Percentiles rank a stretch among this genome's conserved stretches.
Conservation (phyloP, 768 basidiomycete genomes). For the Kwoniella sp. region DNA sequence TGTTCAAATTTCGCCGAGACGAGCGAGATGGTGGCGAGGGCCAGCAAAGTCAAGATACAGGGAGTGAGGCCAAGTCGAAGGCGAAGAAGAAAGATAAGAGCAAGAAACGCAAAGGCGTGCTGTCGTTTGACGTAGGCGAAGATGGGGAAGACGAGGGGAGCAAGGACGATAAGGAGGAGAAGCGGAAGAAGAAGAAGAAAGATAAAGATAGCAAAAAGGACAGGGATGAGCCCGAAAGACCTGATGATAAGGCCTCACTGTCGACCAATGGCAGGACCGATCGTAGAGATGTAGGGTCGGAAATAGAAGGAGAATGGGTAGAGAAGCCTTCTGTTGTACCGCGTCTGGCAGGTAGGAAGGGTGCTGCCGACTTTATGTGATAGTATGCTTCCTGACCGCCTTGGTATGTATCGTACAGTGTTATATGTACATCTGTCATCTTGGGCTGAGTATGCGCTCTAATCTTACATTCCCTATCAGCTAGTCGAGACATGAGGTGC, state of each 20-base stretch:
- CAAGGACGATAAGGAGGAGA: slow-evolving; percentile 59
- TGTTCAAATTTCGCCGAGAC: slow-evolving; percentile 64
- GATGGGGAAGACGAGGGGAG: slow-evolving; percentile 61
- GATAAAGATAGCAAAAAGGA: slow-evolving; percentile 57
- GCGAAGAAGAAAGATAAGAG: slow-evolving; percentile 61
- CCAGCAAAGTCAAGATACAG: slow-evolving; percentile 8
- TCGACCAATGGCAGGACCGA: neutral
- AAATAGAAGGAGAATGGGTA: slow-evolving; percentile 47
- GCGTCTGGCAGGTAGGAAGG: slow-evolving; percentile 63
- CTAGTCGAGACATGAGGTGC: too few species aligned
- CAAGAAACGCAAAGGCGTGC: slow-evolving; percentile 63
- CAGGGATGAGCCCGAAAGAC: neutral
- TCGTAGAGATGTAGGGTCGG: slow-evolving; percentile 6
- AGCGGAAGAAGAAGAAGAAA: slow-evolving; percentile 58
- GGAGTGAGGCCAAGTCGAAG: slow-evolving; percentile 50
- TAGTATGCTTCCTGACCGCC: too few species aligned
- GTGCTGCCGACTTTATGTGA: slow-evolving; percentile 76
- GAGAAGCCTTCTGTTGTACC: slow-evolving; percentile 46
- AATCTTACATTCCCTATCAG: too few species aligned
- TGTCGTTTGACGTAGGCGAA: slow-evolving; percentile 70
- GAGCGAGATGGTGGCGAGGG: neutral
- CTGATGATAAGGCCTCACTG: neutral
- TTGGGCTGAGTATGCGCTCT: too few species aligned
- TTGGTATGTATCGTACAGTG: too few species aligned
- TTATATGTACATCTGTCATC: too few species aligned